Conservation (phyloP, 306 rosid genomes). For the Quercus variabilis region DNA sequence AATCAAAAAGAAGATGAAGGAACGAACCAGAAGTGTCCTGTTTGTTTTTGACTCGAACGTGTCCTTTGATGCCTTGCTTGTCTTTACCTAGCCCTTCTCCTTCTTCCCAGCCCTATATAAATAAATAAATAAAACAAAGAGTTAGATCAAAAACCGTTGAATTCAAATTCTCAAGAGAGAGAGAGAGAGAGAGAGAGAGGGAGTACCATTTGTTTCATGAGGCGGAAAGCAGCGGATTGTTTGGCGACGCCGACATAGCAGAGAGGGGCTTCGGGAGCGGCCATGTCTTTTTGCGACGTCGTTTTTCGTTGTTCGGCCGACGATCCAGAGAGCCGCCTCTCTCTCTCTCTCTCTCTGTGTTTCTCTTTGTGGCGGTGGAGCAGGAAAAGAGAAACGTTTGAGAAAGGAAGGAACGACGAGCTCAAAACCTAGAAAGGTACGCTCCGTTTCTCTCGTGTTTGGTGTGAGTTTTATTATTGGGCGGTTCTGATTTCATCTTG, state of each 20-base stretch:
- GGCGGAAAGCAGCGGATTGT: constrained; percentile 88
- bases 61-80: constrained; percentile 89
- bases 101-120: constrained; percentile 94
- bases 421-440: constrained; percentile 21
- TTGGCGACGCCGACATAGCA: constrained; percentile 91
- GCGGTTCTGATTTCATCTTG: background rate
- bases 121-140: background rate
- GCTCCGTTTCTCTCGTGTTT: background rate
- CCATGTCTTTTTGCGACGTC: constrained; percentile 46
- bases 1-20: background rate
- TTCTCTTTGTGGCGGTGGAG: constrained; percentile 17
- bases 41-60: constrained; percentile 77
- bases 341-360: background rate
- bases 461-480: background rate
- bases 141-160: background rate
- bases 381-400: background rate
- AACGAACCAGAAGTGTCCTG: constrained; percentile 77
- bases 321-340: constrained; percentile 11
- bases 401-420: background rate
- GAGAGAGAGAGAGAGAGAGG: background rate
- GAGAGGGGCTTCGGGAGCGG: constrained; percentile 86
- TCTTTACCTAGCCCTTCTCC: constrained; percentile 98
- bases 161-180: background rate
- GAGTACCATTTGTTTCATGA: constrained; percentile 94
- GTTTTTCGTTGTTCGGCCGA: background rate